Conservation (phyloP, 352 stramenopile genomes). For the Globisporangium camurandrum region DNA sequence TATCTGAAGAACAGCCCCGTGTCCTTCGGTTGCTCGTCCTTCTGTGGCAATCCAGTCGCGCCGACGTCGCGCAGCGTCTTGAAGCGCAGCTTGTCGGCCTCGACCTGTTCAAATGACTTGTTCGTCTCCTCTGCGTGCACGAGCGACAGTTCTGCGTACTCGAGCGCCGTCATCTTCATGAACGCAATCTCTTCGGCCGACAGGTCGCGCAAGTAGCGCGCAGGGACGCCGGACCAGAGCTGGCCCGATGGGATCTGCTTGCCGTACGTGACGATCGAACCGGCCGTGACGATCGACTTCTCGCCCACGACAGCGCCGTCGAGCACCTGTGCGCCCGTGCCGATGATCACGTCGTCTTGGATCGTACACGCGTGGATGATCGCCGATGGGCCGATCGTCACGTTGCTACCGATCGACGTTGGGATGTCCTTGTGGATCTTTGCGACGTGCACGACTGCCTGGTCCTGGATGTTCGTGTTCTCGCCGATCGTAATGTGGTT, state of each 20-base stretch:
- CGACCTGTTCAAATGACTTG: slow-evolving; percentile 83
- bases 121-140: slow-evolving; percentile 64
- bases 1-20: slow-evolving; percentile 86
- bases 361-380: slow-evolving; percentile 91
- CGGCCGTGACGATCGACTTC: slow-evolving; percentile 87
- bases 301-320: slow-evolving; percentile 84
- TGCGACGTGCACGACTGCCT: slow-evolving; percentile 90
- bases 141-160: slow-evolving; percentile 76
- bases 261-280: slow-evolving; percentile 82
- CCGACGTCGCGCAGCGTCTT: slow-evolving; percentile 78
- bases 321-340: slow-evolving; percentile 87
- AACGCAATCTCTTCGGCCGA: slow-evolving; percentile 83
- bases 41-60: slow-evolving; percentile 70
- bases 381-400: slow-evolving; percentile 81
- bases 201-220: slow-evolving; percentile 79
- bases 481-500: slow-evolving; percentile 92
- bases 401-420: slow-evolving; percentile 88
- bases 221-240: slow-evolving; percentile 82
- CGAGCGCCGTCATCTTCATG: slow-evolving; percentile 83
- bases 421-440: slow-evolving; percentile 90
- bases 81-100: slow-evolving; percentile 63
- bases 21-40: slow-evolving; percentile 62
- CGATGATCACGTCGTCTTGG: slow-evolving; percentile 89
- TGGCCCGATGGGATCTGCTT: slow-evolving; percentile 87
- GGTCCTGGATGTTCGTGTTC: slow-evolving; percentile 91